Conservation (phyloP, 208 protist genomes). For the Wallacemonas collosoma region DNA sequence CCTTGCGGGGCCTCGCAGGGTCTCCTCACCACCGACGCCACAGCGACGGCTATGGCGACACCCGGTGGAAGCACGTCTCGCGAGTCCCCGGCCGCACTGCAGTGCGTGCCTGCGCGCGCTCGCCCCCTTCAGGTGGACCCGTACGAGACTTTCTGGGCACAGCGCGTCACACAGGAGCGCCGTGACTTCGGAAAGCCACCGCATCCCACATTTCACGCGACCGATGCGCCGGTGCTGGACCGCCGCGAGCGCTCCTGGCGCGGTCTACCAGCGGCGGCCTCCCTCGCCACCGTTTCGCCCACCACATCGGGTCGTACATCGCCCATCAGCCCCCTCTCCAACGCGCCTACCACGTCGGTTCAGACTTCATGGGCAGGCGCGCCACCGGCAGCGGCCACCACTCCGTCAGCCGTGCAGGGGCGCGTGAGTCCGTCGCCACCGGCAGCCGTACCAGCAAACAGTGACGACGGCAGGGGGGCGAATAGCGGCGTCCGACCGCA, state of each 20-base stretch:
- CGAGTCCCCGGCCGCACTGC: too few relatives aligned
- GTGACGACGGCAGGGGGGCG: too few relatives aligned
- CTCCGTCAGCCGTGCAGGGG: neutral
- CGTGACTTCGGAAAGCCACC: constrained; percentile 6
- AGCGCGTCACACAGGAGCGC: neutral
- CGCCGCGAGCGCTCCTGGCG: constrained; percentile 14
- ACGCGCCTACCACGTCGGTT: neutral
- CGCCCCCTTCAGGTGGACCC: neutral
- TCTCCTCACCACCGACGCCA: too few relatives aligned
- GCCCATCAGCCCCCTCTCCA: constrained; percentile 13
- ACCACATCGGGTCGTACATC: constrained; percentile 9
- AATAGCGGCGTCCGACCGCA: too few relatives aligned
- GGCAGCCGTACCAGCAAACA: neutral
- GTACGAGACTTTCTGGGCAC: constrained; percentile 12
- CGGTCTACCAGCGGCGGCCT: constrained; percentile 8
- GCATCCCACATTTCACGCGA: neutral
- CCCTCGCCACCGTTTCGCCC: constrained; percentile 8
- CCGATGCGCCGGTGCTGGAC: neutral
- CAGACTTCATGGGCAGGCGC: neutral
- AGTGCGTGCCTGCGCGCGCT: too few relatives aligned
- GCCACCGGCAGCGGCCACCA: neutral
- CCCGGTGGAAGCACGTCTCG: too few relatives aligned
- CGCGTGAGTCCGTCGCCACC: neutral
- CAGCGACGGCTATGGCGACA: too few relatives aligned
- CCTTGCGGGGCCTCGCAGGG: neutral